Base-by-base conservation (phyloP, 805 yeast species). In the Kuraishia cidri region DNA sequence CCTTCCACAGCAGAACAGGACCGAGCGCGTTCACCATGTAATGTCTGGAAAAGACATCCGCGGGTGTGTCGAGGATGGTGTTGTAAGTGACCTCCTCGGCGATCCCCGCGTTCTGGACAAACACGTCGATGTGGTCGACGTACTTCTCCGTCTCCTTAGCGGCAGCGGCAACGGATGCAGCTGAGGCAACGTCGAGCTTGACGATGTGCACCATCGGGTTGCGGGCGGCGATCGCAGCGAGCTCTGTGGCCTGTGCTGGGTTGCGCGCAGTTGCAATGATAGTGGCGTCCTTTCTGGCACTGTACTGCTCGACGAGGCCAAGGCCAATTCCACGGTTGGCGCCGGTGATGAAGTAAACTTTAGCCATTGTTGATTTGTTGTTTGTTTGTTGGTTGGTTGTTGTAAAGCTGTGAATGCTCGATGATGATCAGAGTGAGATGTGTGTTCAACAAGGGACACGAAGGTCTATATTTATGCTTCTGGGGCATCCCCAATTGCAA, bases 11-110 rank as follows among this genome's bases (percentile, higher is more conserved):
- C 26, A 35, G 31, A n/a, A 54, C 36, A 3, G 56, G 48, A 6
- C 56, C 58, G 9, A 49, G 24, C 8, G 38, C 32, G 34, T 54
- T 54, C 21, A 42, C 42, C 0, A 15, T 24, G 22, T 36, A 48
- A 29, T 47, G 54, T 5, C n/a, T 13, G n/a, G 14, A 9, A n/a
- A 29, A 16, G 5, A 14, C 26, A 4, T 22, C 26, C 4, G 10
- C 4, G 5, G 16, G 22, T 6, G 23, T 14, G 7, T 13, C 18
- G 11, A 14, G 7, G 19, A 29, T 18, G 3, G 20, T 25, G 14
- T 22, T n/a, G 12, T n/a, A 13, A 4, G 12, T 11, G 12, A n/a
- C 12, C n/a, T n/a, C n/a, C 10, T 22, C 26, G 15, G 32, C 24
- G 18, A 29, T 15, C 5, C 32, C 32, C 9, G 32, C 25, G 11